phyloP scores from a whole-genome alignment of 208 protist genomes.

The Leishmania guyanensis region DNA sequence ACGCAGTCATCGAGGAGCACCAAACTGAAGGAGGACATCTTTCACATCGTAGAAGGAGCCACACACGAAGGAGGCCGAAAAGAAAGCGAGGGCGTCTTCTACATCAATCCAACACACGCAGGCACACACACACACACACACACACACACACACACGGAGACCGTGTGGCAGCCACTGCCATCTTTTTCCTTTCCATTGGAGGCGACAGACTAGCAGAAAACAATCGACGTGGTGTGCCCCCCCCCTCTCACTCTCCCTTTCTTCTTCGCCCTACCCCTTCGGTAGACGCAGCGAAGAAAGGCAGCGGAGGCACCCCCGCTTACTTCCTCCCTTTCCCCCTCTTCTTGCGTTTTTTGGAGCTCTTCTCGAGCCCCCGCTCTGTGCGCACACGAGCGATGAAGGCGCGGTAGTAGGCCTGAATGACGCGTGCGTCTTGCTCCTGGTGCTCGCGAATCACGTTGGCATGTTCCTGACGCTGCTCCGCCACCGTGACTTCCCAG shows the following conservation, averaged over 20 bases:
- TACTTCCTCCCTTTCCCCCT: constrained; percentile 39
- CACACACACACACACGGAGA: background rate
- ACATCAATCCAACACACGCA: background rate
- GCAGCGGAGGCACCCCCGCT: constrained; percentile 5
- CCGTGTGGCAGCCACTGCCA: background rate
- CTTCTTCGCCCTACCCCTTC: background rate
- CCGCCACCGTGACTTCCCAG: constrained; percentile 63
- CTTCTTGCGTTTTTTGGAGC: constrained; percentile 47
- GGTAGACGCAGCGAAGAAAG: background rate
- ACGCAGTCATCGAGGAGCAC: background rate
- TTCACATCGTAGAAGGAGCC: background rate
- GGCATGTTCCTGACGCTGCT: constrained; percentile 71
- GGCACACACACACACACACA: background rate
- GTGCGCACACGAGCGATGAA: constrained; percentile 54
- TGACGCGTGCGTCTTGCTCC: constrained; percentile 58
- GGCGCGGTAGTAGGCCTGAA: constrained; percentile 88
- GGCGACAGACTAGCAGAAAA: background rate
- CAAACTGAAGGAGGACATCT: background rate
- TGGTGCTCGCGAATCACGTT: constrained; percentile 43
- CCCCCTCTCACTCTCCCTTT: background rate
- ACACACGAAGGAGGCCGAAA: background rate
- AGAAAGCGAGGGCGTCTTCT: background rate
- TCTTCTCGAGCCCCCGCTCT: constrained; percentile 44
- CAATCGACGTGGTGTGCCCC: background rate
- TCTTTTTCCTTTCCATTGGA: background rate